phyloP scores from a whole-genome alignment of 2,329 filamentous ascomycete genomes.

The Cladophialophora yegresii region DNA sequence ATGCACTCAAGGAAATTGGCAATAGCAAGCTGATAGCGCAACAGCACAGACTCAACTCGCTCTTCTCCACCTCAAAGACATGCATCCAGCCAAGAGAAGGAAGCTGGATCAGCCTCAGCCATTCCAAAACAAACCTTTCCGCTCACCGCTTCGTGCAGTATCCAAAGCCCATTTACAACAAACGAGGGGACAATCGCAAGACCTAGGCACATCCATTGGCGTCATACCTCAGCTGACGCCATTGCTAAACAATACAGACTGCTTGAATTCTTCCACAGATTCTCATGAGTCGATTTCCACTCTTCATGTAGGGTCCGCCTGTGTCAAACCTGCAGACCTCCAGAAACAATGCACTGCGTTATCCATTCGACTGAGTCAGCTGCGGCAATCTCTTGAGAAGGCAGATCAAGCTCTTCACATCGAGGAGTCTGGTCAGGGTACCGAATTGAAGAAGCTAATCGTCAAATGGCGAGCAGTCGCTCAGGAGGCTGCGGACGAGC shows the following conservation, averaged over 20 bases:
- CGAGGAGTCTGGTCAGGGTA: slow-evolving; percentile 50
- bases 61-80: slow-evolving; percentile 11
- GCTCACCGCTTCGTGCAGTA: slow-evolving; percentile 54
- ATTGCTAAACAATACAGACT: slow-evolving; percentile 18
- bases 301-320: slow-evolving; percentile 21
- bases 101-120: slow-evolving; percentile 60
- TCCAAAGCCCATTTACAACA: slow-evolving; percentile 4
- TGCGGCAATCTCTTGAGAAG: slow-evolving; percentile 51
- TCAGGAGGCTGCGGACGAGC: slow-evolving; percentile 66
- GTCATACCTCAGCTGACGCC: slow-evolving; percentile 16
- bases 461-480: slow-evolving; percentile 63
- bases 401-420: slow-evolving; percentile 57
- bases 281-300: slow-evolving; percentile 18
- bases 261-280: not conserved
- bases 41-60: not conserved
- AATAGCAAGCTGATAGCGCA: not conserved
- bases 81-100: slow-evolving; percentile 60
- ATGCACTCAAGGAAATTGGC: not conserved
- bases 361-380: slow-evolving; percentile 37
- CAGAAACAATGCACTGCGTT: slow-evolving; percentile 44
- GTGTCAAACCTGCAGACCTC: slow-evolving; percentile 40
- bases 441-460: slow-evolving; percentile 59
- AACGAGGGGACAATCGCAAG: not conserved
- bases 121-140: slow-evolving; percentile 70
- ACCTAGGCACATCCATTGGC: slow-evolving; percentile 2